A percentile compares a stretch with the other conserved stretches of the same genome.
These are phyloP conservation scores for Daldinia caldariorum DNA, from an alignment of 495 filamentous ascomycete species.

Conservation along the genomic window DNA sequence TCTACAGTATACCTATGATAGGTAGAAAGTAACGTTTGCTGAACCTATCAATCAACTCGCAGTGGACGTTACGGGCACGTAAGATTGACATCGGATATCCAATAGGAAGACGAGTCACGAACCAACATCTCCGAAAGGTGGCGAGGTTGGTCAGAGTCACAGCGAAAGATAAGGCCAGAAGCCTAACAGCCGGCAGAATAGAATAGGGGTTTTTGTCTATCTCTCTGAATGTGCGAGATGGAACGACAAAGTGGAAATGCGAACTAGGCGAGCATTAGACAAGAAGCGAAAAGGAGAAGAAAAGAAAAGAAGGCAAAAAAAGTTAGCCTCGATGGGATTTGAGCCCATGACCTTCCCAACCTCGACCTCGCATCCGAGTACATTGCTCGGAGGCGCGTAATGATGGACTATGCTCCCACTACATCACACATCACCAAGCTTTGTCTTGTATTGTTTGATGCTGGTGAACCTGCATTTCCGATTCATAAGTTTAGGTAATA, in stretches of 20 bases:
- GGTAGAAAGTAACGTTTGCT: not conserved
- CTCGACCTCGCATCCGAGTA: not conserved
- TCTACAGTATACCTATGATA: too few species aligned
- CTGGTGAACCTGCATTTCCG: not conserved
- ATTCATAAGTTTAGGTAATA: not conserved
- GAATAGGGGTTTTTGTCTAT: not conserved
- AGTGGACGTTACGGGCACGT: not conserved
- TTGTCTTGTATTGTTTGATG: not conserved
- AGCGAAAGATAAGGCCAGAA: not conserved
- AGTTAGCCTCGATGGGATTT: not conserved
- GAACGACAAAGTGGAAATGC: not conserved
- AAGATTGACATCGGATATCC: not conserved
- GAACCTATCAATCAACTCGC: not conserved
- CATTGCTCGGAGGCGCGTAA: conserved; percentile 1
- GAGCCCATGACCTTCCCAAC: conserved; percentile 2
- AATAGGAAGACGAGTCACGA: not conserved
- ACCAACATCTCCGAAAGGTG: not conserved
- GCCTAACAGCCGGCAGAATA: not conserved
- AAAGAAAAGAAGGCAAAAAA: not conserved
- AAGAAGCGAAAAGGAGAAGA: not conserved
- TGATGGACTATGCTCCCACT: conserved; percentile 1
- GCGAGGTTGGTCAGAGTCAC: not conserved
- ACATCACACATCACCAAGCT: not conserved
- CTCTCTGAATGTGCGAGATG: too few species aligned
- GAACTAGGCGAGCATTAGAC: not conserved